These are phyloP conservation scores for Carallia pectinifolia DNA, from an alignment of 345 rosid genomes.

Conservation along the genomic window DNA sequence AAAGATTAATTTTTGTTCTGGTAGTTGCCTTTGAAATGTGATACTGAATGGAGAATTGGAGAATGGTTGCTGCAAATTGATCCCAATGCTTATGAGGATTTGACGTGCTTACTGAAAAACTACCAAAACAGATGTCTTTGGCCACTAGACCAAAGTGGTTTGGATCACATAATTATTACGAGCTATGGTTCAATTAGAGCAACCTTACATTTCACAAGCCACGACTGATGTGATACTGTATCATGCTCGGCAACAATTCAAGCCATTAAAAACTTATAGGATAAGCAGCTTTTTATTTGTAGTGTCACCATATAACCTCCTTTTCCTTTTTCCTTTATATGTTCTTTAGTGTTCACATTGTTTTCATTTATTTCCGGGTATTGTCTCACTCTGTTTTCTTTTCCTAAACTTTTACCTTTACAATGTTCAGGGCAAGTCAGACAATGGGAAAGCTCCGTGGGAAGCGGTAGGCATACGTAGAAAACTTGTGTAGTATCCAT, in stretches of 20 bases:
- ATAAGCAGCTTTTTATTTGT: background rate
- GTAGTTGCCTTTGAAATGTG: background rate
- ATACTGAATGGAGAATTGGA: no score
- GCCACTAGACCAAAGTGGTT: no score
- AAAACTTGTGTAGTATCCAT: background rate
- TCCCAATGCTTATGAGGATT: no score
- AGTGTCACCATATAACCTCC: background rate
- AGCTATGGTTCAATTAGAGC: no score
- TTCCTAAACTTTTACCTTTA: background rate
- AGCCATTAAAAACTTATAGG: no score
- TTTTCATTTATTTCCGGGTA: slow-evolving; percentile 1
- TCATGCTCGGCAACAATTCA: no score
- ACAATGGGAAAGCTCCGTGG: slow-evolving; percentile 76
- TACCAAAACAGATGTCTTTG: no score
- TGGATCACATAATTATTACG: no score
- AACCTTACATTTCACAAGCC: no score
- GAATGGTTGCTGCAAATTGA: no score
- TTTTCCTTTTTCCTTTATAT: background rate
- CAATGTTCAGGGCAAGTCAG: slow-evolving; percentile 59
- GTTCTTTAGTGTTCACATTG: background rate
- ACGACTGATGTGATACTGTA: no score
- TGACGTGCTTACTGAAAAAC: no score
- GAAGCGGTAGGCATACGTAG: slow-evolving; percentile 60
- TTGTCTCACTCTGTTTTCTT: slow-evolving; percentile 3
- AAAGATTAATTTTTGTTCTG: background rate